Evolutionary conservation across 2,329 filamentous ascomycete genomes (phyloP).

Genomic region (Colletotrichum salicis): DNA sequence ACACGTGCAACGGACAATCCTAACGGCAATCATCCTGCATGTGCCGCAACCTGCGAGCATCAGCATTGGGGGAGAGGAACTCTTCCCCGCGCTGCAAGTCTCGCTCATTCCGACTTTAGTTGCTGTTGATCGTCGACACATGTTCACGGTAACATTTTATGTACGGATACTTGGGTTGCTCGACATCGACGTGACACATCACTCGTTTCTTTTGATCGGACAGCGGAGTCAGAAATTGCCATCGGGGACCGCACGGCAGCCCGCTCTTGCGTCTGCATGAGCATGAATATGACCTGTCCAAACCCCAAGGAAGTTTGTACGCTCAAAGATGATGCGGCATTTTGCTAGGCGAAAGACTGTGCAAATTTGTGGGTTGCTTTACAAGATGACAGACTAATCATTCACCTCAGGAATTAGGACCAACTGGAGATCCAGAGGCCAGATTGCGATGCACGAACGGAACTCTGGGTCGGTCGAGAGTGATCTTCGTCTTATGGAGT

Average conservation of each 20-base stretch:
- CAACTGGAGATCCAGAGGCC: neutral
- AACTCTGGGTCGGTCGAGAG: neutral
- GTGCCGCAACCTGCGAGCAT: neutral
- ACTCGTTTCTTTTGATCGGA: neutral
- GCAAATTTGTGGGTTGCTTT: neutral
- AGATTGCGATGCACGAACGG: neutral
- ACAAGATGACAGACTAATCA: neutral
- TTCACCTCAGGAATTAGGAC: neutral
- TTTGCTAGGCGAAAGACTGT: neutral
- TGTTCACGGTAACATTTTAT: neutral
- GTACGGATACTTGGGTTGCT: neutral
- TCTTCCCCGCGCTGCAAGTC: neutral
- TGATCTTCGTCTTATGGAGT: neutral
- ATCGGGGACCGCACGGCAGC: neutral
- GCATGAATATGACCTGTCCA: neutral
- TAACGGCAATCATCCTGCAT: slow-evolving; percentile 3
- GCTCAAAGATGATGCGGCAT: neutral
- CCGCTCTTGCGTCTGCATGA: neutral
- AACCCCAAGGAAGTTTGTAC: neutral
- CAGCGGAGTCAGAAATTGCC: neutral
- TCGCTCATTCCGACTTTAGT: neutral
- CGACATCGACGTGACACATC: neutral
- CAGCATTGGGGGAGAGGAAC: neutral
- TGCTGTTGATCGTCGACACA: neutral
- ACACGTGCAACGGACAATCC: slow-evolving; percentile 18